Evolutionary conservation across 1,284 basidiomycete genomes (phyloP), one percentile per base, ranked within the genome.

Genomic region (Sphaerobolus stellatus): DNA sequence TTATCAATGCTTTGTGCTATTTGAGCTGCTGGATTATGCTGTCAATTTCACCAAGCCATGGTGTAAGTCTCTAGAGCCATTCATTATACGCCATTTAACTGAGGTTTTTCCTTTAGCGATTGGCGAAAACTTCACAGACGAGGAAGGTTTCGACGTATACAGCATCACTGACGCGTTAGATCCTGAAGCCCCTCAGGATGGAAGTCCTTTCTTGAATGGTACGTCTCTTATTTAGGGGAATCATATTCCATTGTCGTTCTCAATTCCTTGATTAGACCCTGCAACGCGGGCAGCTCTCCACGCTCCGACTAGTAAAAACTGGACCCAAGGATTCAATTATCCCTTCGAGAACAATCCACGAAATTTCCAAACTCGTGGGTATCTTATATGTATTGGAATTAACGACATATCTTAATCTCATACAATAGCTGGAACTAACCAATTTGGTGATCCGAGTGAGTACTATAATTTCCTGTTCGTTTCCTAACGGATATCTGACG

Each of bases 31-130:
- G 31, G 82, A 84, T 63, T 85, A 84, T 59, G 80, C 82, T 18
- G 48, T 79, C 57, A 85, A 86, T 62, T 84, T 72, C 61, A 81
- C 77, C 1, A 82, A 75, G 59, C 86, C 86, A 2, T 88, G 84
- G 84, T 81, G 83, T 86, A 66, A 55, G 81, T 70, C 7, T 33
- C 44, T 31, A 5, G 16, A 5, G 8, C 16, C 18, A n/a, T n/a
- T n/a, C n/a, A n/a, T n/a, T n/a, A n/a, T n/a, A n/a, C n/a, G n/a
- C n/a, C n/a, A n/a, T n/a, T n/a, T n/a, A n/a, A n/a, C n/a, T n/a
- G n/a, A n/a, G n/a, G n/a, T n/a, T n/a, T n/a, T n/a, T n/a, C n/a
- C n/a, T n/a, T n/a, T n/a, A n/a, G n/a, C n/a, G n/a, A n/a, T n/a
- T n/a, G n/a, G n/a, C n/a, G n/a, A n/a, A n/a, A n/a, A n/a, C n/a